Evolutionary conservation across 805 yeast species (phyloP), one percentile per base, ranked within the genome.

Genomic region (Metschnikowia lochheadii): DNA sequence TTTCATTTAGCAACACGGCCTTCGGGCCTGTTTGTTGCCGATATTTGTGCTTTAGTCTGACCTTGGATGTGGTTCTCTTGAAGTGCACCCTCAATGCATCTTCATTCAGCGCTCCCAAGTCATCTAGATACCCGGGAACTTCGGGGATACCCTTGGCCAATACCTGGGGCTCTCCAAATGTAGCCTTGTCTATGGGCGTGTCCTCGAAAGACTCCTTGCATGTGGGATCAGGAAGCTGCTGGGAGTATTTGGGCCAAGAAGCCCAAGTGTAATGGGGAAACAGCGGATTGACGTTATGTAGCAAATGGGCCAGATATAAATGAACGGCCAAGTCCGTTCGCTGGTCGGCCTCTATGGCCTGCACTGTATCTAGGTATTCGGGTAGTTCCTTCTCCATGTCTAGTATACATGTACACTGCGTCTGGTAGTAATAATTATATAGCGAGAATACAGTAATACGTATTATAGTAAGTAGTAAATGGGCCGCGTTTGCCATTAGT

Each of bases 261-360:
- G 80, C 61, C 84, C 87, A 84, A 47, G 61, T 49, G 42, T 56
- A 41, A 47, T 54, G 45, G 41, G 78, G 77, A 67, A 71, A 70
- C 52, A 49, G 35, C 47, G 64, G 70, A 64, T 66, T 66, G 46
- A 66, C 66, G 41, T 59, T 65, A 49, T 67, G 77, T 48, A 75
- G 63, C 29, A 87, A 67, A 51, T 72, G 70, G 0, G 83, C 62
- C 21, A 86, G 77, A 62, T 85, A 87, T 3, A 88, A 64, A 65
- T 87, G 96, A 2, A 81, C 60, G 0, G 85, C 77, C 31, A 87
- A 65, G 63, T 87, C 90, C 11, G 65, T 64, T 32, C 82, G 64
- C 52, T 75, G 79, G 1, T 75, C 74, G 13, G 69, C 69, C 55
- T 85, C 88, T 21, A 83, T 43, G 6, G 57, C 36, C 11, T 62